Conservation (phyloP, 179 eudicot genomes). For the Kewa caespitosa region DNA sequence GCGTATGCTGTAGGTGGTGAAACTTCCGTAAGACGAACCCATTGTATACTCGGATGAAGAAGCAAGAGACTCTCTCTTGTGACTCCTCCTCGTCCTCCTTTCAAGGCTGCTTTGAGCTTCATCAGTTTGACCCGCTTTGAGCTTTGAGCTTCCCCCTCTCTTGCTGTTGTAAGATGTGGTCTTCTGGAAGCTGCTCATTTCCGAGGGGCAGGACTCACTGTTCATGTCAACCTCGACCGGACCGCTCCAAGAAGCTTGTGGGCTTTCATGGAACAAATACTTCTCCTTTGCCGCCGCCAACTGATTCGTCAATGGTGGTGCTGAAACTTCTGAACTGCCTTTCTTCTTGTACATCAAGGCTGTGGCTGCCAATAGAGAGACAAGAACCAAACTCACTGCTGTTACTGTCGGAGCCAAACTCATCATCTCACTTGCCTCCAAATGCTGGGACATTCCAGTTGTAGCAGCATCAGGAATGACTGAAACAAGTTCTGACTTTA, state of each 20-base stretch:
- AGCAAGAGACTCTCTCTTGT: constrained; percentile 79
- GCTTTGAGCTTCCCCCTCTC: constrained; percentile 23
- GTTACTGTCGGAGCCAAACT: constrained; percentile 9
- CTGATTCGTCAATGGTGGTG: constrained; percentile 15
- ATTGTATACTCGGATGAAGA: constrained; percentile 65
- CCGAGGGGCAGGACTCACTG: constrained; percentile 61
- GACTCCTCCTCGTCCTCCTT: constrained; percentile 40
- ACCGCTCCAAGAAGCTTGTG: constrained; percentile 28
- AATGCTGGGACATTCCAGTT: constrained; percentile 11
- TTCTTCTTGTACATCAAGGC: constrained; percentile 25
- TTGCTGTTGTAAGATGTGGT: constrained; percentile 42
- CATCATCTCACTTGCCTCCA: constrained; percentile 17
- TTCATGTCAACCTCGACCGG: constrained; percentile 48
- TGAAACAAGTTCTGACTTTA: constrained; percentile 6
- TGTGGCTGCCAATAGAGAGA: constrained; percentile 31
- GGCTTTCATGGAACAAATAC: constrained; percentile 13
- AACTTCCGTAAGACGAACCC: constrained; percentile 83
- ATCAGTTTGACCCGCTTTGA: too few relatives aligned
- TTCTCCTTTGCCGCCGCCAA: constrained; percentile 5
- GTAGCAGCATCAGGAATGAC: constrained; percentile 3
- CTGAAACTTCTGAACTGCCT: neutral
- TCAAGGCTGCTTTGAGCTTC: constrained; percentile 57
- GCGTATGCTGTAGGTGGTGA: constrained; percentile 75
- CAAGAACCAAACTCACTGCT: constrained; percentile 24
- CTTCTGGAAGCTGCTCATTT: constrained; percentile 65